These are phyloP conservation scores for Sphenostylis stenocarpa DNA, from an alignment of 306 rosid species.

Conservation along the genomic window DNA sequence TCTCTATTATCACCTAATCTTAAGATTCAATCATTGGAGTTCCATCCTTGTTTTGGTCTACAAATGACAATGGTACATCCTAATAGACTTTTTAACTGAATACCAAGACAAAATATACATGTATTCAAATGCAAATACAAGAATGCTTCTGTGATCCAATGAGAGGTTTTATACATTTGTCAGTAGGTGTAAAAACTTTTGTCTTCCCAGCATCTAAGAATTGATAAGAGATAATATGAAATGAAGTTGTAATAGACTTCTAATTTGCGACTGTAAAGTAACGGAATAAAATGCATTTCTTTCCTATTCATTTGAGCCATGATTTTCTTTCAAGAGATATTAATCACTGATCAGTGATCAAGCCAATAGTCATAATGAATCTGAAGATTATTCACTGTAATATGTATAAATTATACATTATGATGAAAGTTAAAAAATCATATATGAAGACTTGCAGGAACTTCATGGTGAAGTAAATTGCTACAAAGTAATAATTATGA, in stretches of 20 bases:
- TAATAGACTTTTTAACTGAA: too few relatives aligned
- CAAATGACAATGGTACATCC: too few relatives aligned
- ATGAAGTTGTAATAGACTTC: background rate
- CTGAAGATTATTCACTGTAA: conserved; percentile 25
- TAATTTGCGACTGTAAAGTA: background rate
- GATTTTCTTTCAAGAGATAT: background rate
- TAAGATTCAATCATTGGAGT: background rate
- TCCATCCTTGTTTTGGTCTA: background rate
- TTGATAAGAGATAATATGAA: background rate
- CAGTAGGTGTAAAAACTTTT: background rate
- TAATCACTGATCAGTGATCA: background rate
- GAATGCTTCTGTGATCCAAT: background rate
- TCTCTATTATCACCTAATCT: background rate
- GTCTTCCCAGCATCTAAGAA: background rate
- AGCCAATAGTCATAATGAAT: conserved; percentile 6
- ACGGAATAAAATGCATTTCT: background rate
- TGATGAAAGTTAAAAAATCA: conserved; percentile 23
- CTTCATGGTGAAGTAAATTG: conserved; percentile 27
- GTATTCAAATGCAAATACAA: background rate
- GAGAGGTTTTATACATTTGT: background rate
- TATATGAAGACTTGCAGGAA: conserved; percentile 21
- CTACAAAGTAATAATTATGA: conserved; percentile 9
- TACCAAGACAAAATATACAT: background rate
- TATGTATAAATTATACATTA: conserved; percentile 41
- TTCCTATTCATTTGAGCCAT: background rate